A percentile compares a stretch with the other conserved stretches of the same genome.
phyloP scores from a whole-genome alignment of 148 eudicot species.

The Fallopia convolvulus region DNA sequence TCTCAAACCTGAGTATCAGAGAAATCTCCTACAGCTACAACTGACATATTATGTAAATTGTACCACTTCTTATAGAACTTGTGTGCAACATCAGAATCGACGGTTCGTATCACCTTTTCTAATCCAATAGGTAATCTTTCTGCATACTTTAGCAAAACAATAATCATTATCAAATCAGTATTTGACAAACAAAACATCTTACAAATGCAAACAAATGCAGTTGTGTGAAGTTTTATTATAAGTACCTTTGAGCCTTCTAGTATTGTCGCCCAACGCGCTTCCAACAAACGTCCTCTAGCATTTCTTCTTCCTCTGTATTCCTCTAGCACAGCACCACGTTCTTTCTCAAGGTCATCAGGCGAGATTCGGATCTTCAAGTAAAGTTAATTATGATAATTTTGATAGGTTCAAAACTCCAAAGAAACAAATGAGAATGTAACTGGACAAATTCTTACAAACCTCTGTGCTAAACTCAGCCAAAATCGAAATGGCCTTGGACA shows the following conservation, averaged over 20 bases:
- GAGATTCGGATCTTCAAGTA: conserved; percentile 3
- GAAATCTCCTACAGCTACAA: conserved; percentile 85
- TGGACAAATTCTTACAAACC: conserved; percentile 21
- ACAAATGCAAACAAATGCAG: too few relatives aligned
- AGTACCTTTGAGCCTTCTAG: conserved; percentile 3
- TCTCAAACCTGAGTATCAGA: conserved; percentile 63
- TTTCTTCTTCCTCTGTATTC: background rate
- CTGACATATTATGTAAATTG: conserved; percentile 70
- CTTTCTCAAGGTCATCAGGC: background rate
- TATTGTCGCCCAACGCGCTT: background rate
- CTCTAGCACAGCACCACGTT: background rate
- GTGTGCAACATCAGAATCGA: conserved; percentile 49
- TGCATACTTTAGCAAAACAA: conserved; percentile 49
- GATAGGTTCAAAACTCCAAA: background rate
- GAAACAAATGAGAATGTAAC: background rate
- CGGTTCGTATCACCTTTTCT: conserved; percentile 62
- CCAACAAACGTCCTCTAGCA: conserved; percentile 1
- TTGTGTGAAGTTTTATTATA: background rate
- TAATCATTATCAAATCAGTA: background rate
- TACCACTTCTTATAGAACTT: conserved; percentile 68
- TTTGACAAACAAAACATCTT: background rate
- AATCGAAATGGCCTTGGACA: conserved; percentile 71
- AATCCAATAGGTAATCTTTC: conserved; percentile 80
- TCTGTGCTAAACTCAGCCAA: conserved; percentile 83
- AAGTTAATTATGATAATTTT: background rate